Evolutionary conservation across 441 rosid genomes (phyloP).

Genomic region (Viola pubescens): DNA sequence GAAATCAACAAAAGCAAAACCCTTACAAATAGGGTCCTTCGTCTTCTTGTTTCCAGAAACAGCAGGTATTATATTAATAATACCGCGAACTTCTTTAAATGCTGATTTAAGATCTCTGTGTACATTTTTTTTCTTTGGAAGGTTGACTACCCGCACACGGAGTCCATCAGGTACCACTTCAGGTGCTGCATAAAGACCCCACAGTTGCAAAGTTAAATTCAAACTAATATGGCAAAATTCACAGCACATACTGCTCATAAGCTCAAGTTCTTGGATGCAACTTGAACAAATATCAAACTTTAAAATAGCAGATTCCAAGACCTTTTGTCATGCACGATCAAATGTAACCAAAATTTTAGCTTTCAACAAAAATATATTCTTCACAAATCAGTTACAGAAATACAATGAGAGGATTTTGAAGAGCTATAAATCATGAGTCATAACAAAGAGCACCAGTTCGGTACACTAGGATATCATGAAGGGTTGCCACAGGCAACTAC

Average conservation of each 20-base stretch:
- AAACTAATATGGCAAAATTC: not conserved
- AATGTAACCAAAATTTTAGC: too few relatives aligned
- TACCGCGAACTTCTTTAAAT: slow-evolving; percentile 52
- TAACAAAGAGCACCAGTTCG: too few relatives aligned
- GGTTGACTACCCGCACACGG: slow-evolving; percentile 51
- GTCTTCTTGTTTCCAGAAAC: slow-evolving; percentile 82
- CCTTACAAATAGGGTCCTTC: slow-evolving; percentile 77
- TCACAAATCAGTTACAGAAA: too few relatives aligned
- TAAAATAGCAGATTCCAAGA: too few relatives aligned
- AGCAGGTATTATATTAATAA: slow-evolving; percentile 49
- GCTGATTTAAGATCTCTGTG: slow-evolving; percentile 69
- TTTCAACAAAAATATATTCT: too few relatives aligned
- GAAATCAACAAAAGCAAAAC: slow-evolving; percentile 69
- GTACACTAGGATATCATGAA: too few relatives aligned
- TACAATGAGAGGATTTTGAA: too few relatives aligned
- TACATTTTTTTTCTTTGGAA: slow-evolving; percentile 88
- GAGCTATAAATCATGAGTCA: too few relatives aligned
- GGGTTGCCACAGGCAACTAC: not conserved
- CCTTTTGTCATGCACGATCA: too few relatives aligned
- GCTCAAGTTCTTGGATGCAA: too few relatives aligned
- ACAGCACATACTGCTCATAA: too few relatives aligned
- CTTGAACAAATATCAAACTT: too few relatives aligned
- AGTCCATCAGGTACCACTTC: slow-evolving; percentile 39
- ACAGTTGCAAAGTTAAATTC: slow-evolving; percentile 9
- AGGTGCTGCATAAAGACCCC: slow-evolving; percentile 25